Percentiles rank a stretch among this genome's conserved stretches.
phyloP scores from a whole-genome alignment of 768 basidiomycete genomes.

The Mycena haematopus region DNA sequence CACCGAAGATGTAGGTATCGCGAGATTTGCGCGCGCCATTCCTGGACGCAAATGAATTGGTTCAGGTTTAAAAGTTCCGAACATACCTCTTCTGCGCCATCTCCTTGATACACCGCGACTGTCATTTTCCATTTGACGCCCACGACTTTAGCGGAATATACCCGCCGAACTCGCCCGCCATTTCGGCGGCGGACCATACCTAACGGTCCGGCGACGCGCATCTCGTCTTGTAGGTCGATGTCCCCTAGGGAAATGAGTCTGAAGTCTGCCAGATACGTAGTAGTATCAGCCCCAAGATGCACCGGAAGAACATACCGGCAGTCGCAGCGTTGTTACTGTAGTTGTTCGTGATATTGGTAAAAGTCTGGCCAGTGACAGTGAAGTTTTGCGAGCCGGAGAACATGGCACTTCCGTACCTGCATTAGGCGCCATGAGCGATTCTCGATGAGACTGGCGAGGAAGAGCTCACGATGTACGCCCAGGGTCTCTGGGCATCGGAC shows the following conservation, averaged over 20 bases:
- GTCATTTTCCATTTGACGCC: not conserved
- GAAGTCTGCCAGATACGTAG: conserved; percentile 6
- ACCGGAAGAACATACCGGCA: not conserved
- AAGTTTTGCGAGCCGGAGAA: not conserved
- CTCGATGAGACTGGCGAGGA: no score
- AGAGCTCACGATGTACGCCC: no score
- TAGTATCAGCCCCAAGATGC: no score
- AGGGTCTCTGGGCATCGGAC: no score
- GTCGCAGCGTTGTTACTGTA: not conserved
- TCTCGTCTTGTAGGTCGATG: conserved; percentile 4
- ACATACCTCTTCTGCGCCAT: conserved; percentile 1
- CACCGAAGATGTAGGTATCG: not conserved
- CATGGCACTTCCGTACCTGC: no score
- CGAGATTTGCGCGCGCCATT: conserved; percentile 7
- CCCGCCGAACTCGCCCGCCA: not conserved
- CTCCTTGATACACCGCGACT: conserved; percentile 3
- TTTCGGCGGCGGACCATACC: not conserved
- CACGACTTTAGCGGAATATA: conserved; percentile 4
- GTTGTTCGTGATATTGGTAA: conserved; percentile 1
- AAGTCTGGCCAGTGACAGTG: not conserved
- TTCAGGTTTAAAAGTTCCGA: not conserved
- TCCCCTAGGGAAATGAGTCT: not conserved
- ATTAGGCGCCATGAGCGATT: no score
- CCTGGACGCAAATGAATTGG: not conserved
- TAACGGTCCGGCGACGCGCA: not conserved